Evolutionary conservation across 495 filamentous ascomycete genomes (phyloP), one percentile per base, ranked within the genome.

Genomic region (Trichoderma gamsii): DNA sequence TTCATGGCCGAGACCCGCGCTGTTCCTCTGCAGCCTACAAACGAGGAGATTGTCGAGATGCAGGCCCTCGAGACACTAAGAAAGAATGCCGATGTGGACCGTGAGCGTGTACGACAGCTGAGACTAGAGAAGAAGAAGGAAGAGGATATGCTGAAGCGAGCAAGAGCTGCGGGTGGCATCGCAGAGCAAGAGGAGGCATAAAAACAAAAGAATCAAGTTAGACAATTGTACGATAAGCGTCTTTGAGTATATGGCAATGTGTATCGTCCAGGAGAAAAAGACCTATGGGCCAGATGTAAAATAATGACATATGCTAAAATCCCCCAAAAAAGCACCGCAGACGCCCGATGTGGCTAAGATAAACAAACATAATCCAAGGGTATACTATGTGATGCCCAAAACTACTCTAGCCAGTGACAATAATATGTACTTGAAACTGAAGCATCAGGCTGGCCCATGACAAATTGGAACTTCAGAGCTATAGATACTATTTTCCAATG

Each of bases 1-100:
- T 83, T 99, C 35, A 73, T 93, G 68, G 76, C 80, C 25, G 78
- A 88, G 73, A 97, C 92, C 0, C 85, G 85, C 4, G 93, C 91
- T 12, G 78, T 81, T 64, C 79, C 79, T 25, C 76, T 97, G 3
- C 69, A 80, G 27, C 79, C 88, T 27, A 86, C 86, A 8, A 75
- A 82, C 12, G 83, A 86, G 70, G 91, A 97, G 69, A 72, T 83
- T 72, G 76, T 73, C 18, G 80, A 90, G 75, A 67, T 90, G 70
- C 72, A 77, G 69, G 83, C 88, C 69, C 73, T 91, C 52, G 85
- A 87, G 68, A 85, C 86, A 68, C 79, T 88, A 71, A 73, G 77
- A 51, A 78, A 77, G 70, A 78, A 76, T 66, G 81, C 81, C 46
- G 78, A 80, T 32, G 71, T 80, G 68, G 89, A 92, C 77, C 77